phyloP scores from a whole-genome alignment of 2,329 filamentous ascomycete species.

The Trichoderma cornu-damae region DNA sequence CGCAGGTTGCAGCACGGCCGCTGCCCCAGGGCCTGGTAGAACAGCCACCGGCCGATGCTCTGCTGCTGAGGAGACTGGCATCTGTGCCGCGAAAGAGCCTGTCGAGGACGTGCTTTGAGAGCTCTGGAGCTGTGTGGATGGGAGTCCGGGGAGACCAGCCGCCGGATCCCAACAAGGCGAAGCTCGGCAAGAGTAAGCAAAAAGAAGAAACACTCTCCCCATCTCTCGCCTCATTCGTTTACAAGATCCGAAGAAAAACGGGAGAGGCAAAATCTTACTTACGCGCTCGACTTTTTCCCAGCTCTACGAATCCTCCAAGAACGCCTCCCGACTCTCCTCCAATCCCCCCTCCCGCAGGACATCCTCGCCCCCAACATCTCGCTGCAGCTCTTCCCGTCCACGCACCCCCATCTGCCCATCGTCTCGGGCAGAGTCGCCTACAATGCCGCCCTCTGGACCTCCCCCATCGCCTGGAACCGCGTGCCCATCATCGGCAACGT shows the following conservation, averaged over 20 bases:
- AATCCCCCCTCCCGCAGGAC: conserved; percentile 64
- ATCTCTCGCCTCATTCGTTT: too few species aligned
- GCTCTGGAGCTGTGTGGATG: conserved; percentile 29
- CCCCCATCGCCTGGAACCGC: conserved; percentile 91
- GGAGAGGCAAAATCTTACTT: not conserved
- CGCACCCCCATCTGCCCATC: conserved; percentile 83
- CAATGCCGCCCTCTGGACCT: conserved; percentile 89
- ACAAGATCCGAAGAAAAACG: not conserved
- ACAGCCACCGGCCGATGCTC: not conserved
- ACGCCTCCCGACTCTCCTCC: conserved; percentile 60
- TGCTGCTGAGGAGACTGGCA: conserved; percentile 11
- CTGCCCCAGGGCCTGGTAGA: not conserved
- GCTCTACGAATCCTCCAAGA: conserved; percentile 62
- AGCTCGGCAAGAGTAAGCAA: conserved; percentile 58
- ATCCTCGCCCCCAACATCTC: conserved; percentile 71
- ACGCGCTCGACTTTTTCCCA: conserved; percentile 28
- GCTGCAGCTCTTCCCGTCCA: conserved; percentile 66
- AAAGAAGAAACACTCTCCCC: not conserved
- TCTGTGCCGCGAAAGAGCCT: conserved; percentile 10
- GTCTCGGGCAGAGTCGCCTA: conserved; percentile 89
- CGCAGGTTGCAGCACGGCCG: conserved; percentile 25
- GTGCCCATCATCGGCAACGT: conserved; percentile 89
- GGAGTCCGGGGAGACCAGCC: conserved; percentile 32
- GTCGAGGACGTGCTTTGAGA: conserved; percentile 32
- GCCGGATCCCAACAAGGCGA: conserved; percentile 54